A percentile compares a stretch with the other conserved stretches of the same genome.
phyloP scores from a whole-genome alignment of 495 filamentous ascomycete genomes.

The Pyrenopolyporus hunteri region DNA sequence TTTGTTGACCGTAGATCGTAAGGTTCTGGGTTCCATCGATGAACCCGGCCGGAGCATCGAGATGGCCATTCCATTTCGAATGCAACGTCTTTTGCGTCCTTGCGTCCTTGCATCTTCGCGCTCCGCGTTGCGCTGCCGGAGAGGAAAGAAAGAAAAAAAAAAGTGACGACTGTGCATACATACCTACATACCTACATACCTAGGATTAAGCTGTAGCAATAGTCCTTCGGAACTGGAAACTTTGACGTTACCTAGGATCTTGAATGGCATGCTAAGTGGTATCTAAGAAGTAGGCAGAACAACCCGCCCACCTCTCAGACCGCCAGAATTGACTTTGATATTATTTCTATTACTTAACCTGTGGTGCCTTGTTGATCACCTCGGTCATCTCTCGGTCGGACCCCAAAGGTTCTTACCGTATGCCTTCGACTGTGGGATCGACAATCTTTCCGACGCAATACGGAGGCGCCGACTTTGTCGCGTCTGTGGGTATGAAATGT shows the following conservation, averaged over 20 bases:
- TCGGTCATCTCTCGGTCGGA: constrained; percentile 31
- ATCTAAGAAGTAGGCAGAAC: not conserved
- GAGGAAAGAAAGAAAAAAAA: constrained; percentile 14
- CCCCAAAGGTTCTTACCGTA: constrained; percentile 8
- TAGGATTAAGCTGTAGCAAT: constrained; percentile 10
- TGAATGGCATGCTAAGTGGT: not conserved
- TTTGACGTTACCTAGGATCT: constrained; percentile 1
- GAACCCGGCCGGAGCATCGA: constrained; percentile 18
- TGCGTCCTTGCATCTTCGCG: not conserved
- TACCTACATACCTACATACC: no score
- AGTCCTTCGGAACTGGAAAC: not conserved
- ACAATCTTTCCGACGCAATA: constrained; percentile 16
- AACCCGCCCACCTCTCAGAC: constrained; percentile 9
- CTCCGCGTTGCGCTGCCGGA: constrained; percentile 21
- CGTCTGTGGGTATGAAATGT: constrained; percentile 13
- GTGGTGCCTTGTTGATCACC: constrained; percentile 22
- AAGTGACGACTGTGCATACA: no score
- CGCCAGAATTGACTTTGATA: constrained; percentile 13
- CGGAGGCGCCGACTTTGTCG: constrained; percentile 4
- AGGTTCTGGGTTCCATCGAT: constrained; percentile 24
- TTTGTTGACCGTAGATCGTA: constrained; percentile 28
- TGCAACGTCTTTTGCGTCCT: constrained; percentile 18
- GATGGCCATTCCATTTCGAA: constrained; percentile 32
- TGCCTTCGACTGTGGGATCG: constrained; percentile 17
- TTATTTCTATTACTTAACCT: constrained; percentile 5